A percentile compares a stretch with the other conserved stretches of the same genome.
Conservation (phyloP, 1,284 basidiomycete genomes). For the Pholiota adiposa region DNA sequence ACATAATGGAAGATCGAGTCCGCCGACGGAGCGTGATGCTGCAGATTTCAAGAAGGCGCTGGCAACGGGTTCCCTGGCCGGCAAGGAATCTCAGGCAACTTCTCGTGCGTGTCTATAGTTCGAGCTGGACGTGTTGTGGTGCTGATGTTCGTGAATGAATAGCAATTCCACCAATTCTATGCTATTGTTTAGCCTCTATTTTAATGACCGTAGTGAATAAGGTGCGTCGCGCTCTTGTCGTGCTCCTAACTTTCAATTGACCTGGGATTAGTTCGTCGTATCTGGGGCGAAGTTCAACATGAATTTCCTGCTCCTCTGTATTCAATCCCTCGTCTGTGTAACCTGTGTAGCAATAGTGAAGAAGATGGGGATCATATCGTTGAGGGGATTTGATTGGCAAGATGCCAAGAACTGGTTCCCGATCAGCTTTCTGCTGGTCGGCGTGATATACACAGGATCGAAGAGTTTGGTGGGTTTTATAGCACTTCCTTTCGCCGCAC, state of each 20-base stretch:
- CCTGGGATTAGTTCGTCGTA: constrained; percentile 79
- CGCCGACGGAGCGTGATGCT: constrained; percentile 44
- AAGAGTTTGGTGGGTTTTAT: constrained; percentile 83
- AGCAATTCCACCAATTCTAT: constrained; percentile 77
- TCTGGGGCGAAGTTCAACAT: constrained; percentile 94
- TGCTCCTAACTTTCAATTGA: not conserved
- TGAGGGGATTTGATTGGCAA: constrained; percentile 83
- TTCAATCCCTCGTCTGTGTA: constrained; percentile 90
- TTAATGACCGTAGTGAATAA: constrained; percentile 99
- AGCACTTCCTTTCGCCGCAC: not conserved
- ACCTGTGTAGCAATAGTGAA: constrained; percentile 79
- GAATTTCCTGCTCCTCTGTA: constrained; percentile 94
- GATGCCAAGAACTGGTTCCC: constrained; percentile 96
- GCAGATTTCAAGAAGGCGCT: constrained; percentile 67
- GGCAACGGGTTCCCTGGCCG: constrained; percentile 49
- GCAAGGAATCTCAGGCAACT: constrained; percentile 36
- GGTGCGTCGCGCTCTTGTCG: constrained; percentile 47
- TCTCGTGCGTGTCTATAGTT: constrained; percentile 37
- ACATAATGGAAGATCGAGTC: constrained; percentile 7
- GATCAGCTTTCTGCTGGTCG: constrained; percentile 90
- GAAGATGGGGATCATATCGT: constrained; percentile 83
- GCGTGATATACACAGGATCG: constrained; percentile 97
- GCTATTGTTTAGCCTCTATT: constrained; percentile 94
- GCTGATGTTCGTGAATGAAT: not conserved
- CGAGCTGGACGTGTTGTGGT: not conserved